A percentile compares a stretch with the other conserved stretches of the same genome.
Conservation (phyloP, 2,329 filamentous ascomycete genomes). For the Fusarium sp. region DNA sequence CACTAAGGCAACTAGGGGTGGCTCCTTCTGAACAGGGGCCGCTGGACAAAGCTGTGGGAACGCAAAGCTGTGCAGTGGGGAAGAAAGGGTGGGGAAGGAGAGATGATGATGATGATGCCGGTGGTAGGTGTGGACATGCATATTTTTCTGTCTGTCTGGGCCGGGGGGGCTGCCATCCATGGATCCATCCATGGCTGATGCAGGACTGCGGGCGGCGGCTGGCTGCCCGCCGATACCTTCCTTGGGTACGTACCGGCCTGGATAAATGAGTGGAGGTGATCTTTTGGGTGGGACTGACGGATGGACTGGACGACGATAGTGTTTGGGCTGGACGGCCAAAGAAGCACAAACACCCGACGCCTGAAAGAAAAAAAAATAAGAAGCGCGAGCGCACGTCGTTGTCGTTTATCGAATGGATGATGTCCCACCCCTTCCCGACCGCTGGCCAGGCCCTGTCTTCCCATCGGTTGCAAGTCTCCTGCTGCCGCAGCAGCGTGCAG, state of each 20-base stretch:
- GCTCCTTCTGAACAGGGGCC: neutral
- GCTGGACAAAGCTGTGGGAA: constrained; percentile 21
- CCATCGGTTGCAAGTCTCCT: neutral
- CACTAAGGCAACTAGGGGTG: neutral
- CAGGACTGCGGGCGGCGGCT: constrained; percentile 14
- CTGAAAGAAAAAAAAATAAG: neutral
- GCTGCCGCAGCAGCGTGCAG: neutral
- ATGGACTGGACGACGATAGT: neutral
- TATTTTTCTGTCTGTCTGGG: constrained; percentile 17
- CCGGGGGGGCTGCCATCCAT: constrained; percentile 4
- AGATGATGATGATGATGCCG: constrained; percentile 33
- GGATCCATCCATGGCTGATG: constrained; percentile 4
- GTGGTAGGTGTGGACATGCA: constrained; percentile 16
- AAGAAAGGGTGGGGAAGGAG: constrained; percentile 19
- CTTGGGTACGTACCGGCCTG: neutral
- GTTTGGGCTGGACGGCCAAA: neutral
- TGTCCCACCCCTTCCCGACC: neutral
- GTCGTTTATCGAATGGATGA: neutral
- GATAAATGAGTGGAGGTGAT: neutral
- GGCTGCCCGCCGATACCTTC: neutral
- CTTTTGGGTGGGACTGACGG: neutral
- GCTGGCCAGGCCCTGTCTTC: neutral
- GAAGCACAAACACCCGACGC: neutral
- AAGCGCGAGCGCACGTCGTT: neutral
- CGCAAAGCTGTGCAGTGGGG: constrained; percentile 33